Evolutionary conservation across 495 filamentous ascomycete species (phyloP).

Genomic region (Aspergillus panamensis): DNA sequence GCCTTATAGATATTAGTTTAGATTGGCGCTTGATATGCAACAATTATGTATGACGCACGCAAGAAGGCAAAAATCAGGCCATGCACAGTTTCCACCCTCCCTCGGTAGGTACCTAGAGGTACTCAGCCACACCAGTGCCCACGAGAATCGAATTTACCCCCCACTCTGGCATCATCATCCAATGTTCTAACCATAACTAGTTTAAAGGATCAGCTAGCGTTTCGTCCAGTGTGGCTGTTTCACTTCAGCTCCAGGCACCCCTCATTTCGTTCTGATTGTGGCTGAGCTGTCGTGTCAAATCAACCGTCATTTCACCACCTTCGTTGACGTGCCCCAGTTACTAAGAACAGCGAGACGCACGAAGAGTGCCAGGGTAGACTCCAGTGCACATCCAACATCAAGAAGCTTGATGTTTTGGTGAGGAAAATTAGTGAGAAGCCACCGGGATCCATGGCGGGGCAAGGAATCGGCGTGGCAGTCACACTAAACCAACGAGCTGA

Average conservation of each 20-base stretch:
- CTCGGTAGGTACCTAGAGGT: neutral
- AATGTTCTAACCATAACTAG: neutral
- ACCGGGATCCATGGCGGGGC: neutral
- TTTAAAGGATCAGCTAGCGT: conserved; percentile 1
- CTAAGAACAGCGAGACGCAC: neutral
- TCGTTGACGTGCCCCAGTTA: neutral
- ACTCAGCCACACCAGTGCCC: conserved; percentile 11
- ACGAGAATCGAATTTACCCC: neutral
- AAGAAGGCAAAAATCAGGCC: too few relatives aligned
- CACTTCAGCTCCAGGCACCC: conserved; percentile 1
- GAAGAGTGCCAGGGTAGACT: neutral
- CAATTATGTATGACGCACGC: too few relatives aligned
- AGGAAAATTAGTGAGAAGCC: neutral
- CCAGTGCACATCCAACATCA: neutral
- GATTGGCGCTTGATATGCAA: neutral
- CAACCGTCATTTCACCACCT: neutral
- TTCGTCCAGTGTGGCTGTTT: conserved; percentile 12
- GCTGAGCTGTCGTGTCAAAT: conserved; percentile 2
- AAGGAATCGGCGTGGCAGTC: neutral
- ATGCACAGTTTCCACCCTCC: too few relatives aligned
- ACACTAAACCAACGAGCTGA: neutral
- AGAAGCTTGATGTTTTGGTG: neutral
- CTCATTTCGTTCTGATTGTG: conserved; percentile 6
- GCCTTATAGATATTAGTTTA: neutral
- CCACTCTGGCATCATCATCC: neutral